Percentiles rank a stretch among this genome's conserved stretches.
These are phyloP conservation scores for Ricinus communis DNA, from an alignment of 345 rosid genomes.

Conservation along the genomic window DNA sequence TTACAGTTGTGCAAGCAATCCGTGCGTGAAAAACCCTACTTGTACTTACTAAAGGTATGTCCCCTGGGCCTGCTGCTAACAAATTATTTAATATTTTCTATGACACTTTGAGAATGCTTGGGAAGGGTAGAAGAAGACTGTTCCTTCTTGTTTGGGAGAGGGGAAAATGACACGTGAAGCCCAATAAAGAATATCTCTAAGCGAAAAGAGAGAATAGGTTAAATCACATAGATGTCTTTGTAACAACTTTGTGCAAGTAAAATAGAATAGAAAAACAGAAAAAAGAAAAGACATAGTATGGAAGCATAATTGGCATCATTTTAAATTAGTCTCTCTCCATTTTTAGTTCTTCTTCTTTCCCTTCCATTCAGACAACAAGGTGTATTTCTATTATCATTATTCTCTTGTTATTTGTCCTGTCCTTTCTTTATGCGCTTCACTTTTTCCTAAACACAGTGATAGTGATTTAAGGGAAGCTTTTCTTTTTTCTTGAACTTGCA, in stretches of 20 bases:
- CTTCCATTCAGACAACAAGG: neutral
- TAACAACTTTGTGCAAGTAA: neutral
- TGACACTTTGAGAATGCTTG: neutral
- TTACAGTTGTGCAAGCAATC: slow-evolving; percentile 40
- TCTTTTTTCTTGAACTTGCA: too few species aligned
- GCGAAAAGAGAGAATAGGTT: neutral
- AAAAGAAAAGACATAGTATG: neutral
- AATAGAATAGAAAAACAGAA: too few species aligned
- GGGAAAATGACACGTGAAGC: neutral
- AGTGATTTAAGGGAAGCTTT: neutral
- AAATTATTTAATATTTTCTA: slow-evolving; percentile 10
- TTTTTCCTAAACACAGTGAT: neutral
- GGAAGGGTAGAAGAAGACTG: neutral
- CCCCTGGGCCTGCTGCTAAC: slow-evolving; percentile 17
- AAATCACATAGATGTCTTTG: neutral
- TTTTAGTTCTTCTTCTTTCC: neutral
- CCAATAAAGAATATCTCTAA: neutral
- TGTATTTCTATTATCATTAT: neutral
- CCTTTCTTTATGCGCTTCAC: neutral
- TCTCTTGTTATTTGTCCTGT: neutral
- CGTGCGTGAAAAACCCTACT: slow-evolving; percentile 32
- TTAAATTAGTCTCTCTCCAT: neutral
- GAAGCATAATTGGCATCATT: neutral
- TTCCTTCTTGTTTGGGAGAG: neutral
- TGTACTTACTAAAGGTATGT: slow-evolving; percentile 36